phyloP scores from a whole-genome alignment of 2,329 filamentous ascomycete genomes.

The Cephalotrichum gorgonifer region DNA sequence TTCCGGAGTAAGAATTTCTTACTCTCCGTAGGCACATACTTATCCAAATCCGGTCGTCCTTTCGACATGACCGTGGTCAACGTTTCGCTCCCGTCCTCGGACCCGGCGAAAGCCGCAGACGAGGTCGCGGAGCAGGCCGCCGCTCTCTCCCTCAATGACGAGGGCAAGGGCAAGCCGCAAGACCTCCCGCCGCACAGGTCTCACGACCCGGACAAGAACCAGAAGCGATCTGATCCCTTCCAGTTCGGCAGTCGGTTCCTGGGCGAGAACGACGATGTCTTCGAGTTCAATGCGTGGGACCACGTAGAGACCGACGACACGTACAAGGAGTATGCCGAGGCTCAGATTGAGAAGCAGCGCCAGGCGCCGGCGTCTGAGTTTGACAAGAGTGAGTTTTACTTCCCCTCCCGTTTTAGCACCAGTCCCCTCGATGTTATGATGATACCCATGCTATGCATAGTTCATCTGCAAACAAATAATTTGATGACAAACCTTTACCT shows the following conservation, averaged over 20 bases:
- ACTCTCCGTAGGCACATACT: slow-evolving; percentile 1
- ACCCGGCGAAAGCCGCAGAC: slow-evolving; percentile 4
- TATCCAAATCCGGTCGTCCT: slow-evolving; percentile 6
- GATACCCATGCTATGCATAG: slow-evolving; percentile 53
- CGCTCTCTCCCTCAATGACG: slow-evolving; percentile 4
- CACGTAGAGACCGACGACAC: slow-evolving; percentile 87
- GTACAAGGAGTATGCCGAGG: slow-evolving; percentile 76
- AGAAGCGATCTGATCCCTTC: slow-evolving; percentile 86
- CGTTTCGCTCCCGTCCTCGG: slow-evolving; percentile 6
- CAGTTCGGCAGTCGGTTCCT: slow-evolving; percentile 88
- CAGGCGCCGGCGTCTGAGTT: slow-evolving; percentile 83
- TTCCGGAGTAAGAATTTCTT: slow-evolving; percentile 1
- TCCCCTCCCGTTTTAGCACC: slow-evolving; percentile 13
- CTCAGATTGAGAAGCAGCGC: slow-evolving; percentile 78
- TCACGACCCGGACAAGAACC: slow-evolving; percentile 60
- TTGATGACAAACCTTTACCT: slow-evolving; percentile 53
- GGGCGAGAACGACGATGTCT: slow-evolving; percentile 77
- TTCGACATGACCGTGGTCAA: slow-evolving; percentile 6
- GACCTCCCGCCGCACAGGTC: slow-evolving; percentile 51
- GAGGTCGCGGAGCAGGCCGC: slow-evolving; percentile 3
- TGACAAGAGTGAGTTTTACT: slow-evolving; percentile 58
- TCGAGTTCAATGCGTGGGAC: slow-evolving; percentile 98
- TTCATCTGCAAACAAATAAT: slow-evolving; percentile 55
- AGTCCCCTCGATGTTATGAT: slow-evolving; percentile 33
- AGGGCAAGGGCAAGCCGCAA: background rate